Evolutionary conservation across 352 stramenopile species (phyloP).

Genomic region (Plasmopara viticola): DNA sequence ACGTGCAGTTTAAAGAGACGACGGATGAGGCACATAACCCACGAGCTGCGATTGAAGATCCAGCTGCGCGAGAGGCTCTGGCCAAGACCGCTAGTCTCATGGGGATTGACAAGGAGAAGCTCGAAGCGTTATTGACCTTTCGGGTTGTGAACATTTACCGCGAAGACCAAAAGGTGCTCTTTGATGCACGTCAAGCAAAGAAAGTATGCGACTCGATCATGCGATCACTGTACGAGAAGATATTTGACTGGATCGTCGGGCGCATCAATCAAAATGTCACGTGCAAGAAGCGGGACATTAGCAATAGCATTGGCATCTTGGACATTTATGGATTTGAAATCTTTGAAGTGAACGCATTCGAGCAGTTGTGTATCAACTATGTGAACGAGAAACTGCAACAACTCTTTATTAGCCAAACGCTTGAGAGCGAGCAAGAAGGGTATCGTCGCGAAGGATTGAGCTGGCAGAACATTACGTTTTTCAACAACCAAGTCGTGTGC

Average conservation of each 20-base stretch:
- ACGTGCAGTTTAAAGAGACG: conserved; percentile 73
- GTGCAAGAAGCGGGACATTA: conserved; percentile 50
- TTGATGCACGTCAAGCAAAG: conserved; percentile 66
- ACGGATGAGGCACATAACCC: conserved; percentile 74
- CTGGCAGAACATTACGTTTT: conserved; percentile 74
- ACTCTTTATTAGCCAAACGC: conserved; percentile 81
- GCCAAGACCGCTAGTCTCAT: conserved; percentile 52
- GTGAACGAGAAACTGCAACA: conserved; percentile 87
- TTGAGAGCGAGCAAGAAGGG: conserved; percentile 74
- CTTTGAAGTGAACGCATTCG: conserved; percentile 86
- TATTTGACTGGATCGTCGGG: conserved; percentile 86
- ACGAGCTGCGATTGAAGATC: conserved; percentile 52
- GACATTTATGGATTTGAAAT: conserved; percentile 91
- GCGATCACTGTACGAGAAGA: conserved; percentile 83
- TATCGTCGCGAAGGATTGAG: conserved; percentile 69
- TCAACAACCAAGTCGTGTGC: conserved; percentile 87
- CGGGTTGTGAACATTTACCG: conserved; percentile 76
- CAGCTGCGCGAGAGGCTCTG: conserved; percentile 44
- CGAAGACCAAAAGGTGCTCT: conserved; percentile 72
- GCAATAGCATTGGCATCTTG: conserved; percentile 81
- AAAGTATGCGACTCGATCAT: conserved; percentile 84
- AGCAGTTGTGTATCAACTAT: conserved; percentile 90
- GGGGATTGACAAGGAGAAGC: conserved; percentile 49
- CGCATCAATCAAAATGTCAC: conserved; percentile 83
- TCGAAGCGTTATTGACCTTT: conserved; percentile 72